Base-by-base conservation (phyloP, 192 early-diverging fungal species). In the Phycomyces blakesleeanus region DNA sequence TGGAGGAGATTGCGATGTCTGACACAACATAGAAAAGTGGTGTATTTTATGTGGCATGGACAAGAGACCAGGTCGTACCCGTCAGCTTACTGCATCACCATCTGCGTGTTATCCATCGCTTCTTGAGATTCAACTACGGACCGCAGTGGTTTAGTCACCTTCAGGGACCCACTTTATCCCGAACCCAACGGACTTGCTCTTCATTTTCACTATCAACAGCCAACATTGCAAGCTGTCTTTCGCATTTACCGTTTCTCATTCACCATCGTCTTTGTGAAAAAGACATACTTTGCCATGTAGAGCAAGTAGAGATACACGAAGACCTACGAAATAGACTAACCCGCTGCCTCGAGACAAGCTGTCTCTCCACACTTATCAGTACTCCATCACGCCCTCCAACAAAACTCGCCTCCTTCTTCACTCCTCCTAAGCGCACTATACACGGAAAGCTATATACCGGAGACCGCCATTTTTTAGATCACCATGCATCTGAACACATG, bases 41-140 rank as follows among this genome's bases (percentile, higher is more conserved):
- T 38, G 24, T 73, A 22, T 54, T 67, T 16, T 73, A 67, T 59
- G 51, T 73, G 8, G 71, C 71, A 5, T 67, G 61, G 49, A 63
- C 64, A 9, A 73, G 67, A 62, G 40, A 57, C 15, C 26, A 52
- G 25, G 42, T 39, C 29, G 29, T 52, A 5, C 64, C 65, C 7
- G 55, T 55, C 11, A 50, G 25, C 22, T 44, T 73, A 10, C 22
- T 73, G 53, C 55, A 63, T 0, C 55, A 63, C 15, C 71, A 67
- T 57, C 60, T 73, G 15, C 27, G 44, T 51, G 44, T 67, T 8
- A 57, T 69, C 40, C 38, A 69, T 18, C n/a, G 49, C 41, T 69
- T 57, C 44, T 47, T 69, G 38, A 27, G 54, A 7, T 69, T 62
- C 37, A 51, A 61, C 44, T 69, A 55, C 22, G 67, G 67, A 26